Evolutionary conservation across 805 yeast species (phyloP), one percentile per base, ranked within the genome.

Genomic region (Lachancea meyersii): DNA sequence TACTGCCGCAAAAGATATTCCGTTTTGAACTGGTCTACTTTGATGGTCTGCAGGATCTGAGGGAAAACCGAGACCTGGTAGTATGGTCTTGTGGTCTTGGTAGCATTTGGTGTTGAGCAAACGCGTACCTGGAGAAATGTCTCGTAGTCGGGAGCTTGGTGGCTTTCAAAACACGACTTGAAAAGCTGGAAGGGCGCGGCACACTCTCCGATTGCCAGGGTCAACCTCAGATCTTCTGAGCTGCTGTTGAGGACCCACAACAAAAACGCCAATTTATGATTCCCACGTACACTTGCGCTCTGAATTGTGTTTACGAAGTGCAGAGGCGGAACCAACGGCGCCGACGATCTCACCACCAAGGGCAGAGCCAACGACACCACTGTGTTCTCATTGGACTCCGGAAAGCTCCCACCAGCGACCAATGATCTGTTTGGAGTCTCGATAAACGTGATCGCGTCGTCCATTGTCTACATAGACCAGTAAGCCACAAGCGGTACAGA

Each of bases 241-340:
- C n/a, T 8, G 14, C 41, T 33, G 24, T 42, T 46, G 28, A 46
- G 20, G 7, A 42, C 5, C 48, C 52, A 52, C 31, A 50, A 22
- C 16, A 52, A 32, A 23, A 50, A 45, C 30, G 48, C 42, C 27
- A 42, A 38, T 38, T 38, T 47, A 14, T 41, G 41, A 9, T 44
- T 50, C n/a, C 31, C 31, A n/a, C 40, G 43, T 21, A 48, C 23
- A 16, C 31, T 38, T 14, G 24, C 40, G 21, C 43, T 44, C 23
- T 22, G 36, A 9, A 52, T 42, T 17, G 47, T 44, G 3, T 23
- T 31, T 10, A 40, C 19, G 31, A 52, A 52, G 4, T 35, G 35
- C 10, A 19, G 30, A 5, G 54, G 54, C n/a, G 54, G 56, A 14
- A 48, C 31, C 3, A 22, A 30, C 6, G 24, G 16, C 6, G n/a